Evolutionary conservation across 2,329 filamentous ascomycete species (phyloP).

Genomic region (Dendryphion nanum): DNA sequence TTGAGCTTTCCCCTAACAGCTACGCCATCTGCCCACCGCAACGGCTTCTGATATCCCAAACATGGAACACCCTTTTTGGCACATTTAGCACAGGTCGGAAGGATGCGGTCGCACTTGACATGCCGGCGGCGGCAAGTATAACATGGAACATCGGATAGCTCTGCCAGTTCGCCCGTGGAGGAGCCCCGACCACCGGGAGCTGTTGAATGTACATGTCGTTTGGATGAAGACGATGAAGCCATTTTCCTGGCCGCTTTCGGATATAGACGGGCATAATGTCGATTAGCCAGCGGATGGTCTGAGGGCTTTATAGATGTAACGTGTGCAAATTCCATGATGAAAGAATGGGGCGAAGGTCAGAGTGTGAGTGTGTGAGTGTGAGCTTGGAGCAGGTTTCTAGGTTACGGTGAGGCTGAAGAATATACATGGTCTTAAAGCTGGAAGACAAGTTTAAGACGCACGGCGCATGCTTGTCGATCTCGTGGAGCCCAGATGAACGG

Average conservation of each 20-base stretch:
- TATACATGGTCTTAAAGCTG: not conserved
- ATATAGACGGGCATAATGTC: constrained; percentile 8
- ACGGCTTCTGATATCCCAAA: constrained; percentile 32
- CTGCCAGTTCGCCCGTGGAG: constrained; percentile 7
- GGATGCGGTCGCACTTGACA: constrained; percentile 36
- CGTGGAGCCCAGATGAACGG: constrained; percentile 6
- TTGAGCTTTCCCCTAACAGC: constrained; percentile 25
- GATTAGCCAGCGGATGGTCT: constrained; percentile 3
- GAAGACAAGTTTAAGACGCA: constrained; percentile 7
- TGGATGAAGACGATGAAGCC: constrained; percentile 9
- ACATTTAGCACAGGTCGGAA: constrained; percentile 39
- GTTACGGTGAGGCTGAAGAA: constrained; percentile 8
- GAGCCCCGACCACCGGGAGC: not conserved
- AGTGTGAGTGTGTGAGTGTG: constrained; percentile 1
- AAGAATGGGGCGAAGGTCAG: constrained; percentile 3
- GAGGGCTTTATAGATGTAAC: constrained; percentile 16
- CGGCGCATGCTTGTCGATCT: constrained; percentile 3
- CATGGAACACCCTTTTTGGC: constrained; percentile 31
- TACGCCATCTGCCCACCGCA: constrained; percentile 37
- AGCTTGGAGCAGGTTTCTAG: too few species aligned
- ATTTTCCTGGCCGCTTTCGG: constrained; percentile 11
- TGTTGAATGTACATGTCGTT: not conserved
- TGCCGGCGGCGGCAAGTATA: constrained; percentile 37
- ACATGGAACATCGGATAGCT: constrained; percentile 25
- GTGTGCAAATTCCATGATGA: constrained; percentile 4